Conservation (phyloP, 2,329 filamentous ascomycete species). For the Ophiostoma piceae region DNA sequence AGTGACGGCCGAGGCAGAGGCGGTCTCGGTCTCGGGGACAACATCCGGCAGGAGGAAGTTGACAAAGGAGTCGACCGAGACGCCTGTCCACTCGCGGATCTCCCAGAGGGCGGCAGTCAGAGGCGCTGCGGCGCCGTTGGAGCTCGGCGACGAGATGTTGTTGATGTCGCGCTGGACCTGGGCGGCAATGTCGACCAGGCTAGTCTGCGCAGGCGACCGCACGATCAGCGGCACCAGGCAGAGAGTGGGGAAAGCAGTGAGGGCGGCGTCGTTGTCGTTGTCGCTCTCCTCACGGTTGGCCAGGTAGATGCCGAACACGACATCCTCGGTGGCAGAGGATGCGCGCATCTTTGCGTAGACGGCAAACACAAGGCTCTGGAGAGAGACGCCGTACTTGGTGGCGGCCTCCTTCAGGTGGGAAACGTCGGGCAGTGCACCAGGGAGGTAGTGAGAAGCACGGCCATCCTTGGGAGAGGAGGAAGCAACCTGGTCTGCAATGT, state of each 20-base stretch:
- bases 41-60: conserved; percentile 63
- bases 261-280: conserved; percentile 7
- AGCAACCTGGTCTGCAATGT: background rate
- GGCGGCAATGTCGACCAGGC: conserved; percentile 48
- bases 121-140: conserved; percentile 39
- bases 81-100: conserved; percentile 68
- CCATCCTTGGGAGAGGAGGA: background rate
- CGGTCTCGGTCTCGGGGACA: background rate
- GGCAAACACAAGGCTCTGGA: conserved; percentile 73
- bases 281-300: conserved; percentile 60
- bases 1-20: background rate
- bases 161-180: conserved; percentile 64
- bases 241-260: conserved; percentile 62
- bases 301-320: conserved; percentile 75
- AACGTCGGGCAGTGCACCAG: conserved; percentile 42
- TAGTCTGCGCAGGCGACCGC: conserved; percentile 29
- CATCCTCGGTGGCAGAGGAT: conserved; percentile 31
- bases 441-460: conserved; percentile 36
- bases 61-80: conserved; percentile 66
- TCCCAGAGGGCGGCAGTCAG: conserved; percentile 62
- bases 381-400: conserved; percentile 52
- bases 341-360: conserved; percentile 47
- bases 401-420: conserved; percentile 36
- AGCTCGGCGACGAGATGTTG: conserved; percentile 48
- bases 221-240: conserved; percentile 72